These are phyloP conservation scores for Agaricus bisporus DNA, from an alignment of 768 basidiomycete genomes.

Conservation along the genomic window DNA sequence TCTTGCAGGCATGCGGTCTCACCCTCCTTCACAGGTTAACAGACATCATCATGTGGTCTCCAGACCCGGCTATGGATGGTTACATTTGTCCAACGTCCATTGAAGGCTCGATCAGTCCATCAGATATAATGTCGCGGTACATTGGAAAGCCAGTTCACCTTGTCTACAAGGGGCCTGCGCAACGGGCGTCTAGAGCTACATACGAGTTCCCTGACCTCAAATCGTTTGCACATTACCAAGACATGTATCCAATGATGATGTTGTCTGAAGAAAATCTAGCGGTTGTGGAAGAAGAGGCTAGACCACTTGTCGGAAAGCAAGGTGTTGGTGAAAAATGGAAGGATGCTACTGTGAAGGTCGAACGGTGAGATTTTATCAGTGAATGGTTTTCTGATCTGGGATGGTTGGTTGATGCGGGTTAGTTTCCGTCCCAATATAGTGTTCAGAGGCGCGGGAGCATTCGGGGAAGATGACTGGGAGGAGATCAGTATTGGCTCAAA, in stretches of 20 bases:
- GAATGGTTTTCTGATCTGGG: not conserved
- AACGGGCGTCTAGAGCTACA: conserved; percentile 47
- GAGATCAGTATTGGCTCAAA: conserved; percentile 48
- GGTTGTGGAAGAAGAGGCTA: conserved; percentile 43
- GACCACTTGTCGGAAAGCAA: conserved; percentile 39
- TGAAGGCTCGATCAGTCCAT: conserved; percentile 34
- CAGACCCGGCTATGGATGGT: conserved; percentile 45
- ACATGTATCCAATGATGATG: conserved; percentile 65
- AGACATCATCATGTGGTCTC: conserved; percentile 44
- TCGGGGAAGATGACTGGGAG: conserved; percentile 67
- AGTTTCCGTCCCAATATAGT: conserved; percentile 81
- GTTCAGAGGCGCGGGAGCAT: conserved; percentile 58
- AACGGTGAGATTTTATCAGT: conserved; percentile 39
- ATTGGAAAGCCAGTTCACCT: conserved; percentile 57
- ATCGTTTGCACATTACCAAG: conserved; percentile 56
- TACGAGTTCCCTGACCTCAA: conserved; percentile 47
- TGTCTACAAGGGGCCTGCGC: conserved; percentile 57
- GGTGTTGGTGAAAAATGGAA: conserved; percentile 49
- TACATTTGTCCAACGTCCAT: conserved; percentile 50
- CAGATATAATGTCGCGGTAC: conserved; percentile 53
- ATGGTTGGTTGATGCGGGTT: not conserved
- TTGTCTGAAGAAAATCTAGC: conserved; percentile 61
- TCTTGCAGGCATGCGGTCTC: not conserved
- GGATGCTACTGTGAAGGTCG: conserved; percentile 42
- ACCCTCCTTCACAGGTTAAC: conserved; percentile 37